phyloP scores from a whole-genome alignment of 305 asterid genomes.

The Andrographis paniculata region DNA sequence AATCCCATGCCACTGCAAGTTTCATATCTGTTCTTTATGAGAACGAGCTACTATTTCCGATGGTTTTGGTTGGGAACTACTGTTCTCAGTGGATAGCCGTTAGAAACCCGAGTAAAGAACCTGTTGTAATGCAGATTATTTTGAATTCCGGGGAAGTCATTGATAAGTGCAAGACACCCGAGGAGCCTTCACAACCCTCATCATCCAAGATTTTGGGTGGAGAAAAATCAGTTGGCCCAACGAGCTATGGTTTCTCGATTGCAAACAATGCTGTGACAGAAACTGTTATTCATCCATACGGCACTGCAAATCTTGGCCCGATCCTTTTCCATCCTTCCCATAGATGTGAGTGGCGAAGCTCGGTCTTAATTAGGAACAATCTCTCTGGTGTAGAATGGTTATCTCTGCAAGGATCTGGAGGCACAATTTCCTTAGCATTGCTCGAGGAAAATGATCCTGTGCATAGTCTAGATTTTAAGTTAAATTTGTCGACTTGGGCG shows the following conservation, averaged over 20 bases:
- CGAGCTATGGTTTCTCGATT: constrained; percentile 74
- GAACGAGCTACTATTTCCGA: constrained; percentile 46
- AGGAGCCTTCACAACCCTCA: constrained; percentile 40
- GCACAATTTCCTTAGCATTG: constrained; percentile 60
- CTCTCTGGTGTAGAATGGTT: constrained; percentile 92
- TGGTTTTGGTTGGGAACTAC: constrained; percentile 59
- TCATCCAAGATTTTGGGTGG: constrained; percentile 37
- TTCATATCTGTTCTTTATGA: constrained; percentile 52
- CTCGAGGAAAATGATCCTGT: constrained; percentile 52
- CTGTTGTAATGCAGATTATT: constrained; percentile 68
- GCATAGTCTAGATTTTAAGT: constrained; percentile 54
- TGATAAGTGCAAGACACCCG: constrained; percentile 50
- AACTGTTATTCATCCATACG: constrained; percentile 59
- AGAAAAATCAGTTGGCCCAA: constrained; percentile 39
- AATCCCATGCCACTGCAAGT: constrained; percentile 55
- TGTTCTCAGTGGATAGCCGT: constrained; percentile 52
- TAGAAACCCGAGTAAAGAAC: constrained; percentile 63
- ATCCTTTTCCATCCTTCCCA: constrained; percentile 76
- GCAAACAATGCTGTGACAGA: constrained; percentile 73
- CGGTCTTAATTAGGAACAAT: constrained; percentile 72
- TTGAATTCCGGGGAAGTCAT: constrained; percentile 68
- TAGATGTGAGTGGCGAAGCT: constrained; percentile 80
- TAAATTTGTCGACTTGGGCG: constrained; percentile 28
- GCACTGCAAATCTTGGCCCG: constrained; percentile 67
- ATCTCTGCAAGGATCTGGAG: constrained; percentile 63